Base-by-base conservation (phyloP, 108 stramenopile species). In the Pseudonitzschia multistriata region DNA sequence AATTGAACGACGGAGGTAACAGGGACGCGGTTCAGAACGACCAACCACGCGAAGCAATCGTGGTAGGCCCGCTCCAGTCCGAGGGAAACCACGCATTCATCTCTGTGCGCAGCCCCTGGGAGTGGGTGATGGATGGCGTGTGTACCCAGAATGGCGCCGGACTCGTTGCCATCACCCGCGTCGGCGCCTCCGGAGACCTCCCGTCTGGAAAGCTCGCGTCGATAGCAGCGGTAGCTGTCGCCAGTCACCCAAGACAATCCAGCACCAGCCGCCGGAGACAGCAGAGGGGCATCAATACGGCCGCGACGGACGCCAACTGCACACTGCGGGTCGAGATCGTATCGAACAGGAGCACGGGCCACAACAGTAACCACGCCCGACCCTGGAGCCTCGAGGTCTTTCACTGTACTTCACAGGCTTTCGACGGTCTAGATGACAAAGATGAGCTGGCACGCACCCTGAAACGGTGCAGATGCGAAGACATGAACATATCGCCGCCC, bases 371-470 rank as follows among this genome's bases (percentile, higher is more conserved):
- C 34, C 39, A 52, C 35, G 19, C 17, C 27, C 45, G 55, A 24
- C 34, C 24, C 22, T 47, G 62, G 47, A n/a, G 74, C n/a, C 28
- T 76, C 15, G 33, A 47, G 10, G 77, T 80, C 15, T 66, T 70
- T 35, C 84, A 85, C 52, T 80, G 74, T 0, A 81, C 60, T 33
- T 85, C 84, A 30, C 57, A 73, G 19, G 79, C 79, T 0, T 78
- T 85, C 35, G 84, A 85, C 27, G 80, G 84, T 25, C 33, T 85
- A 30, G 84, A 76, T 33, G 84, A 85, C 49, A 85, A 85, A 68
- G 84, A 85, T 63, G 84, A 85, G 52, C 48, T 85, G 27, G 77
- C 80, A 33, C 70, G 84, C 21, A 85, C 84, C 28, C 49, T 85
- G 21, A 80, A 79, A 68, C 70, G 84, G 29, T 85, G 84, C 68